Evolutionary conservation across 225 moss, liverwort and hornwort genomes (phyloP).

Genomic region (Pleurozium schreberi): DNA sequence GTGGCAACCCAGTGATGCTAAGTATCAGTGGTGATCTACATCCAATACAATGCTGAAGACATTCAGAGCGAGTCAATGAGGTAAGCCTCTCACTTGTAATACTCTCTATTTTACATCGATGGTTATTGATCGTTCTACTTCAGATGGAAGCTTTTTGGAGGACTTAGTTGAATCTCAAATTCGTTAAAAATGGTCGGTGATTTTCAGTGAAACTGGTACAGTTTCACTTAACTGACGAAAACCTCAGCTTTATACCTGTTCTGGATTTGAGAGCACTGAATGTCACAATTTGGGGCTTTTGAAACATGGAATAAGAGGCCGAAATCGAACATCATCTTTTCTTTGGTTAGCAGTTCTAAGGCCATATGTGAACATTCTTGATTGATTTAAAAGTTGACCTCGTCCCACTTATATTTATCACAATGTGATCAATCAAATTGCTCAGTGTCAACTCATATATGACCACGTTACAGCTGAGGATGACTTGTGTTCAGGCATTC

Average conservation of each 20-base stretch:
- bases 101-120: too few species aligned
- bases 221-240: too few species aligned
- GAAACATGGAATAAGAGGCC: background rate
- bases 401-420: background rate
- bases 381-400: background rate
- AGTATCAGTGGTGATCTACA: background rate
- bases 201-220: too few species aligned
- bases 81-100: background rate
- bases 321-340: background rate
- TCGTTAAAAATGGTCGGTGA: background rate
- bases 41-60: background rate
- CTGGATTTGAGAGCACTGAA: background rate
- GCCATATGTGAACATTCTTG: background rate
- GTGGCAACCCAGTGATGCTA: background rate
- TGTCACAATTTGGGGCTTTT: background rate
- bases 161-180: background rate
- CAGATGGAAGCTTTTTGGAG: background rate
- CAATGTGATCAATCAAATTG: background rate
- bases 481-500: background rate
- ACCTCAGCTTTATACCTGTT: too few species aligned
- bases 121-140: background rate
- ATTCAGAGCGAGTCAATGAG: background rate
- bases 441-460: background rate
- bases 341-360: background rate
- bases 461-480: background rate